These are phyloP conservation scores for Xylaria hypoxylon DNA, from an alignment of 2,329 filamentous ascomycete genomes.

Conservation along the genomic window DNA sequence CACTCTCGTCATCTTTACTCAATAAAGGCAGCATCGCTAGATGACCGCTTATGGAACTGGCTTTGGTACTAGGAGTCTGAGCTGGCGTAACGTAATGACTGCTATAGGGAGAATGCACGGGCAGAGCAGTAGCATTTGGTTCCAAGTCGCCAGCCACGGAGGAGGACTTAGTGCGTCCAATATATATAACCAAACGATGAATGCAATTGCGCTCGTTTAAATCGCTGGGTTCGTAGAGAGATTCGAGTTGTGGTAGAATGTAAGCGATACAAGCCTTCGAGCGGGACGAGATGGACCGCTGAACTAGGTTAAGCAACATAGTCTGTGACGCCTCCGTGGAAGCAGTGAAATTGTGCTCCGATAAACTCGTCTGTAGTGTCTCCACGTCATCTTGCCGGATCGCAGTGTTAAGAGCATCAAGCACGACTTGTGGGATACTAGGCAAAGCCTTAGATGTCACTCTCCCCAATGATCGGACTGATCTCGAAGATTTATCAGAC, in stretches of 20 bases:
- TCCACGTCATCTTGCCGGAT: constrained; percentile 75
- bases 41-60: constrained; percentile 63
- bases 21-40: constrained; percentile 76
- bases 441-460: constrained; percentile 80
- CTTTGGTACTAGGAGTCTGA: constrained; percentile 68
- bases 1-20: constrained; percentile 77
- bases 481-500: constrained; percentile 78
- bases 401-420: constrained; percentile 79
- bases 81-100: constrained; percentile 84
- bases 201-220: constrained; percentile 95
- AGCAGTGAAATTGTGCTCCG: constrained; percentile 66
- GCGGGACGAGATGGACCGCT: constrained; percentile 78
- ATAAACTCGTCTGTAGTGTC: constrained; percentile 67
- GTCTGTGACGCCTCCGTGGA: constrained; percentile 69
- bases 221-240: constrained; percentile 87
- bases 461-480: constrained; percentile 77
- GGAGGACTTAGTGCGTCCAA: constrained; percentile 77
- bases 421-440: constrained; percentile 73
- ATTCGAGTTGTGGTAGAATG: constrained; percentile 75
- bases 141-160: constrained; percentile 61
- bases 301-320: constrained; percentile 81
- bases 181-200: constrained; percentile 91
- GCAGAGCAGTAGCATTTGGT: constrained; percentile 62
- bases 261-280: constrained; percentile 77
- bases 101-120: constrained; percentile 65